Conservation (phyloP, 768 basidiomycete species). For the Boletus eberwhitei region DNA sequence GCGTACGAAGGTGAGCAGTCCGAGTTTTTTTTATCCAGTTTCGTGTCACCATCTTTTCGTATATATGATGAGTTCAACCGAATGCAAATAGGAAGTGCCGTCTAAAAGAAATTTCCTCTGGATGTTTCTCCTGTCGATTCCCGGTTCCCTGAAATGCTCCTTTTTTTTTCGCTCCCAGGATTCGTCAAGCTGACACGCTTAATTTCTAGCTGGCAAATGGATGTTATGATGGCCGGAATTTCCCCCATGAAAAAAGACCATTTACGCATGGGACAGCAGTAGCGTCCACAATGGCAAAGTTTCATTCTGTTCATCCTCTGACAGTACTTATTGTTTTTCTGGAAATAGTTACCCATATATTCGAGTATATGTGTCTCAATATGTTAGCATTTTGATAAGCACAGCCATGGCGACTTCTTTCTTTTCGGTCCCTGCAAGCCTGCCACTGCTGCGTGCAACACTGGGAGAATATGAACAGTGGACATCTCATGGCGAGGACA, state of each 20-base stretch:
- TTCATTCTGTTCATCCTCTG: too few relatives aligned
- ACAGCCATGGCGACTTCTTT: neutral
- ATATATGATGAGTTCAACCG: slow-evolving; percentile 31
- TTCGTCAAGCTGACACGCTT: slow-evolving; percentile 5
- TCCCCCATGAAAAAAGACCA: too few relatives aligned
- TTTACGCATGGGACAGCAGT: neutral
- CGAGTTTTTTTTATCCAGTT: neutral
- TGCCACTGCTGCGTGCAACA: neutral
- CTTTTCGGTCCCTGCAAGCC: neutral
- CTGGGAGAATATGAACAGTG: neutral
- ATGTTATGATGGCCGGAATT: neutral
- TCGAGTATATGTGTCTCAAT: slow-evolving; percentile 4
- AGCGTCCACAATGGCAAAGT: neutral
- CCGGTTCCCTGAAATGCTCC: slow-evolving; percentile 31
- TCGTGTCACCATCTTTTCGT: neutral
- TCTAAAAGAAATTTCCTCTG: slow-evolving; percentile 26
- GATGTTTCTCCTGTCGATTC: slow-evolving; percentile 32
- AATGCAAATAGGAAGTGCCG: slow-evolving; percentile 38
- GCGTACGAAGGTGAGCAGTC: slow-evolving; percentile 17
- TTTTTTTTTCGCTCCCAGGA: neutral
- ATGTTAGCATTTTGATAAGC: slow-evolving; percentile 19
- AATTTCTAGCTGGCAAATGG: slow-evolving; percentile 1
- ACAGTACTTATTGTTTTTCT: neutral
- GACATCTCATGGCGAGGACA: neutral
- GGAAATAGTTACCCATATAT: slow-evolving; percentile 16